A percentile compares a stretch with the other conserved stretches of the same genome.
These are phyloP conservation scores for Sapria himalayana DNA, from an alignment of 345 rosid genomes.

Conservation along the genomic window DNA sequence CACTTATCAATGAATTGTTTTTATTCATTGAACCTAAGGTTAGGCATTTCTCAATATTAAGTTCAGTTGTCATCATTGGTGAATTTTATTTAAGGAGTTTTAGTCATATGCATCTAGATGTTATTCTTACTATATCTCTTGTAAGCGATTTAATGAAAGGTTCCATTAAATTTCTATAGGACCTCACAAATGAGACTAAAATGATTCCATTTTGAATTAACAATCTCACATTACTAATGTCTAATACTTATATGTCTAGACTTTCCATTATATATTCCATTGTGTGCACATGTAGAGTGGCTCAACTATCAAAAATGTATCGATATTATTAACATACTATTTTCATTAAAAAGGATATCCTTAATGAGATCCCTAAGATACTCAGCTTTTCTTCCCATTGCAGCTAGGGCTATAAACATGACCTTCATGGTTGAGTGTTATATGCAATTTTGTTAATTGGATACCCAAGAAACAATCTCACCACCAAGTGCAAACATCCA, in stretches of 20 bases:
- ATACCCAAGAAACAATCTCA: neutral
- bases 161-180: neutral
- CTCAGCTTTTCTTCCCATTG: neutral
- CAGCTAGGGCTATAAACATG: neutral
- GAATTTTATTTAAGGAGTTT: neutral
- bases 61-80: neutral
- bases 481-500: neutral
- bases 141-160: neutral
- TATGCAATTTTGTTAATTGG: constrained; percentile 1
- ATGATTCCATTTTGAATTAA: neutral
- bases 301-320: neutral
- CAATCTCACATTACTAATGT: neutral
- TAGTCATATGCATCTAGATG: neutral
- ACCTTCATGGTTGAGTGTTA: neutral
- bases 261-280: neutral
- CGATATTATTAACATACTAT: neutral
- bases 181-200: neutral
- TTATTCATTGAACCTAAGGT: neutral
- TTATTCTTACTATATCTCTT: neutral
- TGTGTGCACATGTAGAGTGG: neutral
- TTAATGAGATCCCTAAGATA: neutral
- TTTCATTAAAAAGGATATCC: neutral
- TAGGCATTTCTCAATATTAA: neutral
- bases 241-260: neutral
- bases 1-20: neutral